Evolutionary conservation across 306 rosid species (phyloP).

Genomic region (Boehmeria nivea): DNA sequence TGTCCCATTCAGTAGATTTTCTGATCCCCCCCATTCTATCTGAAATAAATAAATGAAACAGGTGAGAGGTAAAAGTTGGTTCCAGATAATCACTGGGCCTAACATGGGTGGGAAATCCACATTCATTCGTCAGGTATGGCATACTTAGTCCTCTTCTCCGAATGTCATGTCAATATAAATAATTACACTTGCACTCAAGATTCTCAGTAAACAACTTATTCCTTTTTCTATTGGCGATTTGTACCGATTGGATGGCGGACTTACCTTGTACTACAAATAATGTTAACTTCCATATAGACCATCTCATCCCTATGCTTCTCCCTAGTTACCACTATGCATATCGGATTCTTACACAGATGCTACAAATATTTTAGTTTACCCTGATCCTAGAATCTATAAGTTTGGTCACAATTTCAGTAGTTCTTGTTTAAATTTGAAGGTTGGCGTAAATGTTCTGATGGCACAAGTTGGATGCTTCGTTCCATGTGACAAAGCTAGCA

Average conservation of each 20-base stretch:
- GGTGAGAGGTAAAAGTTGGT: constrained; percentile 95
- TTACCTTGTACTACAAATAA: too few relatives aligned
- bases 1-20: too few relatives aligned
- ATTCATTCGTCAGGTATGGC: constrained; percentile 83
- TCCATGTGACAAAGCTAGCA: constrained; percentile 85
- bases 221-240: too few relatives aligned
- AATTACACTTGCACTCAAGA: too few relatives aligned
- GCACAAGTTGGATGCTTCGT: constrained; percentile 93
- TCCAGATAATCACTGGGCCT: constrained; percentile 94
- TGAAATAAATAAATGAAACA: constrained; percentile 18
- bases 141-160: neutral
- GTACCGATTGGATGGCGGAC: too few relatives aligned
- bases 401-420: constrained; percentile 11
- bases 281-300: too few relatives aligned
- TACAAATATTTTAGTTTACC: too few relatives aligned
- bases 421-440: constrained; percentile 39
- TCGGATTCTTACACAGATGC: too few relatives aligned
- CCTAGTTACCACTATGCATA: too few relatives aligned
- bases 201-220: too few relatives aligned
- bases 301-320: too few relatives aligned
- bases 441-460: constrained; percentile 96
- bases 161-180: neutral
- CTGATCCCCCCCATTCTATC: neutral
- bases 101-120: constrained; percentile 99
- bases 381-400: constrained; percentile 5